Conservation (phyloP, 345 rosid species). For the Brassica nigra region DNA sequence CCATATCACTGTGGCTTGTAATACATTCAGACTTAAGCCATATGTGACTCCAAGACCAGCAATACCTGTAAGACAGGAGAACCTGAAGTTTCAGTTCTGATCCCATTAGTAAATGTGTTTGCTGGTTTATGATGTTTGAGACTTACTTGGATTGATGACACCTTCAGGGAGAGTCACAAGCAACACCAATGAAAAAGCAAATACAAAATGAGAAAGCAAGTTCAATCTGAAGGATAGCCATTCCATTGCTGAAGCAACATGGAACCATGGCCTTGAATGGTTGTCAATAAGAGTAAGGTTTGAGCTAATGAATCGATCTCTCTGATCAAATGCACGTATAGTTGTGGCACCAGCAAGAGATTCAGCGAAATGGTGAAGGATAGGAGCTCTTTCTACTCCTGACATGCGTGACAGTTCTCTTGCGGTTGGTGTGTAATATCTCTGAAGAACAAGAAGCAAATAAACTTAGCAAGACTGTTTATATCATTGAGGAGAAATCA, state of each 20-base stretch:
- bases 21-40: slow-evolving; percentile 80
- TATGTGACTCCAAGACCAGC: slow-evolving; percentile 95
- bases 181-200: slow-evolving; percentile 82
- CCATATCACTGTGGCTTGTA: slow-evolving; percentile 89
- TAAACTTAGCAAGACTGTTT: not conserved
- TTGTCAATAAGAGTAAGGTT: slow-evolving; percentile 71
- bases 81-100: not conserved
- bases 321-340: slow-evolving; percentile 84
- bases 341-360: slow-evolving; percentile 88
- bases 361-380: slow-evolving; percentile 94
- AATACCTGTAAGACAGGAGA: slow-evolving; percentile 57
- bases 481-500: not conserved
- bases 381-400: slow-evolving; percentile 84
- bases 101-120: not conserved
- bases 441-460: slow-evolving; percentile 42
- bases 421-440: slow-evolving; percentile 91
- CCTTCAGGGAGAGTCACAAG: slow-evolving; percentile 94
- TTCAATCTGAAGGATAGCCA: slow-evolving; percentile 95
- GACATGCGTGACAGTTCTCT: slow-evolving; percentile 88
- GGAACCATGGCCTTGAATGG: slow-evolving; percentile 96
- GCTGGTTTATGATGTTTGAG: not conserved
- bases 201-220: slow-evolving; percentile 82
- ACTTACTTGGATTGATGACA: slow-evolving; percentile 88
- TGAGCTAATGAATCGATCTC: slow-evolving; percentile 58
- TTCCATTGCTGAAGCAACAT: slow-evolving; percentile 83